Conservation (phyloP, 306 rosid species). For the Cicer judaicum region DNA sequence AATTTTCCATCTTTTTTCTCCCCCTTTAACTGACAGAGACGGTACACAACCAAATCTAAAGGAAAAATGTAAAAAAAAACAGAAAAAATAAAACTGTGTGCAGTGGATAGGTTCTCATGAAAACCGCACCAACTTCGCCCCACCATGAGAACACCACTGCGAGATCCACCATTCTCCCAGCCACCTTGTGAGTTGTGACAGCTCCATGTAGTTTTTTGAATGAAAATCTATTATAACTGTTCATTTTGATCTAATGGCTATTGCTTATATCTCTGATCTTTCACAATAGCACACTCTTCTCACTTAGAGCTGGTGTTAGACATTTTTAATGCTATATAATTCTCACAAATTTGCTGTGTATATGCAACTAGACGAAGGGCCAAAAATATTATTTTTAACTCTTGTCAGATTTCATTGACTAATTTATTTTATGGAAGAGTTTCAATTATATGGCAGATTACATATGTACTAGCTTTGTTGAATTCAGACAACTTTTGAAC, state of each 20-base stretch:
- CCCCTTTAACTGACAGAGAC: neutral
- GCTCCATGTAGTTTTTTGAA: constrained; percentile 8
- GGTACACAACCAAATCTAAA: neutral
- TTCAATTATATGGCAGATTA: constrained; percentile 1
- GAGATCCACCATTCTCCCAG: neutral
- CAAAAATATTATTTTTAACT: neutral
- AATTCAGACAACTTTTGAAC: neutral
- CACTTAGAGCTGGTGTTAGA: constrained; percentile 18
- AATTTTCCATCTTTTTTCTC: neutral
- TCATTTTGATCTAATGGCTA: neutral
- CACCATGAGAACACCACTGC: neutral
- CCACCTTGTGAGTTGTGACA: neutral
- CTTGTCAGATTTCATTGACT: constrained; percentile 4
- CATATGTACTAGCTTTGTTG: constrained; percentile 13
- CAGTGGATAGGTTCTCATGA: neutral
- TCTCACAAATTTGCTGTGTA: constrained; percentile 11
- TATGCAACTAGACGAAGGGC: constrained; percentile 16
- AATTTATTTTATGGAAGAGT: constrained; percentile 10
- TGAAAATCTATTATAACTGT: neutral
- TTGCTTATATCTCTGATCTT: neutral
- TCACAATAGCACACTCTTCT: neutral
- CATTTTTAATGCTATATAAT: neutral
- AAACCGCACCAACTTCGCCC: neutral
- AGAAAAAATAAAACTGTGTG: constrained; percentile 19
- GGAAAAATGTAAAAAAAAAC: neutral